Base-by-base conservation (phyloP, 208 protist genomes). In the Crithidia sp. region DNA sequence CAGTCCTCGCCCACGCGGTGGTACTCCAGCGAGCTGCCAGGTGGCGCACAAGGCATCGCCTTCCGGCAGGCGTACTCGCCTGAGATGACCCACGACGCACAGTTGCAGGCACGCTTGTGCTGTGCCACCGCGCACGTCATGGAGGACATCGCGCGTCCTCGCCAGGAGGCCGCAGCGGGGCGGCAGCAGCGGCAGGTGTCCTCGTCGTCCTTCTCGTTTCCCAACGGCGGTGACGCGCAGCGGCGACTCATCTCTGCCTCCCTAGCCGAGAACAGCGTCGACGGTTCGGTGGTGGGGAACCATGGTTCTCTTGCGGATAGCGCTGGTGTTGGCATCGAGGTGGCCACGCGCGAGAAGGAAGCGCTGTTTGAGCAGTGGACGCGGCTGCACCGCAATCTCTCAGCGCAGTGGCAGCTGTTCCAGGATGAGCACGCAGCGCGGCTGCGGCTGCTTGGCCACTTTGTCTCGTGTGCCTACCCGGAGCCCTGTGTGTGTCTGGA, bases 401-500 rank as follows among this genome's bases (percentile, higher is more conserved):
- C 67, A 2, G 74, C 66, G 5, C 74, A 63, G 45, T 70, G 70
- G 14, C 36, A 67, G 7, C 76, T 93, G 9, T 53, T 91, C 10
- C n/a, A 36, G 3, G 76, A 87, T n/a, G 89, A 94, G 66, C 67
- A 76, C 49, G 45, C 17, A 7, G 70, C 52, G 10, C 76, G 89
- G 7, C 43, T 81, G 2, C 37, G 0, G 19, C 39, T 94, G 2
- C 72, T 94, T 2, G 77, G 70, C 17, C 50, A 81, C 39, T 92
- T 88, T 65, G 53, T 85, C 5, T 92, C 87, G 4, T 92, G 87
- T 64, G 39, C 37, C n/a, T 67, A 71, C 50, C 86, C 86, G 12
- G 44, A 74, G 13, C 78, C 86, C 36, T 91, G 86, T 49, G 54
- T 65, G 8, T 84, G 79, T 60, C 60, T 88, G 28, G 64, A 62